phyloP scores from a whole-genome alignment of 2,329 filamentous ascomycete genomes.

The Sporothrix schenckii region DNA sequence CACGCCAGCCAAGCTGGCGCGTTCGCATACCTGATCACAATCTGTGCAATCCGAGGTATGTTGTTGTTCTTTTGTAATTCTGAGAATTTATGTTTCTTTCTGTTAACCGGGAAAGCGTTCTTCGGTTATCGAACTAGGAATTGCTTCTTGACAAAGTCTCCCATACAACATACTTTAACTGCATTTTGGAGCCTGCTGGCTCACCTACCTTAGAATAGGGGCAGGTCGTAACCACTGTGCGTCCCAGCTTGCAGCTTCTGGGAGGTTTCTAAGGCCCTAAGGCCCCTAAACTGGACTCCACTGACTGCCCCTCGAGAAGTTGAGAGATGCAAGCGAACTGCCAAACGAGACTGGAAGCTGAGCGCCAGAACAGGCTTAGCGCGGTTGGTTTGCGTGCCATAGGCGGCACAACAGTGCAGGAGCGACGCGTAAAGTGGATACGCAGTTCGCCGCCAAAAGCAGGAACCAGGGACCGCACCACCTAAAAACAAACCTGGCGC shows the following conservation, averaged over 20 bases:
- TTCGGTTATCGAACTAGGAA: too few relatives aligned
- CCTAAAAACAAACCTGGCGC: slow-evolving; percentile 2
- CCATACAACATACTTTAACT: too few relatives aligned
- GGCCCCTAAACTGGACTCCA: slow-evolving; percentile 12
- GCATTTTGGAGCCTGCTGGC: background rate
- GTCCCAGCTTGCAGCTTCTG: background rate
- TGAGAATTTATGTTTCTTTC: too few relatives aligned
- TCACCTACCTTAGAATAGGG: background rate
- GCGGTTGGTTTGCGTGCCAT: slow-evolving; percentile 20
- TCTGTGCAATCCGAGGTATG: background rate
- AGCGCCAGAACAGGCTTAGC: slow-evolving; percentile 12
- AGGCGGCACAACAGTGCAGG: background rate
- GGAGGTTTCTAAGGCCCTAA: slow-evolving; percentile 12
- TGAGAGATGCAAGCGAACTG: background rate
- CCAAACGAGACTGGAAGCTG: slow-evolving; percentile 1
- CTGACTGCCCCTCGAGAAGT: background rate
- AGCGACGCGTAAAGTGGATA: slow-evolving; percentile 32
- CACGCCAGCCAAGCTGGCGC: slow-evolving; percentile 13
- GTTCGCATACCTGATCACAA: slow-evolving; percentile 6
- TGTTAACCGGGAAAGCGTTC: too few relatives aligned
- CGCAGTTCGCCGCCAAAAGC: slow-evolving; percentile 1
- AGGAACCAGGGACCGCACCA: slow-evolving; percentile 8
- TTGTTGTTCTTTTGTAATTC: background rate
- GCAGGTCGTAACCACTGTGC: background rate
- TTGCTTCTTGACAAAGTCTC: too few relatives aligned